These are phyloP conservation scores for Botryotinia narcissicola DNA, from an alignment of 2,329 filamentous ascomycete genomes.

Conservation along the genomic window DNA sequence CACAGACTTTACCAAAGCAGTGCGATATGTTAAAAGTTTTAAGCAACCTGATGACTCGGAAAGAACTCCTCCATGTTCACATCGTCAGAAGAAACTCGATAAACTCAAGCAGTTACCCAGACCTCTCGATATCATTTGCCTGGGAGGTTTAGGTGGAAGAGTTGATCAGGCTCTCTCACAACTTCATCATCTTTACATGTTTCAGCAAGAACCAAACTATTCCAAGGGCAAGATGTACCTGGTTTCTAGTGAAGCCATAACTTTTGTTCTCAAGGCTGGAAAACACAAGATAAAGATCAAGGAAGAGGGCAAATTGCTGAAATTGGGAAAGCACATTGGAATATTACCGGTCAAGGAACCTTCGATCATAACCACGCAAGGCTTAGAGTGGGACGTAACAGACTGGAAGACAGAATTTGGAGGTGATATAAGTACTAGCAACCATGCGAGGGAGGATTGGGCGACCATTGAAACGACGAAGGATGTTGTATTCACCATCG, in stretches of 20 bases:
- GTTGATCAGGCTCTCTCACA: slow-evolving; percentile 91
- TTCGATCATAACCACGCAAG: slow-evolving; percentile 72
- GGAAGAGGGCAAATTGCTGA: slow-evolving; percentile 23
- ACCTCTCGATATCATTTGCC: slow-evolving; percentile 65
- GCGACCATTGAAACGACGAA: slow-evolving; percentile 62
- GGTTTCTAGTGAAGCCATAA: slow-evolving; percentile 74
- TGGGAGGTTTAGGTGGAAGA: slow-evolving; percentile 84
- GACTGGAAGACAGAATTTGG: slow-evolving; percentile 78
- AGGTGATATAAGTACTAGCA: slow-evolving; percentile 74
- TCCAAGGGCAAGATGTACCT: slow-evolving; percentile 68
- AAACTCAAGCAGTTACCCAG: slow-evolving; percentile 27
- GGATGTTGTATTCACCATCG: slow-evolving; percentile 73
- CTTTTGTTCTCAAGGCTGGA: slow-evolving; percentile 73
- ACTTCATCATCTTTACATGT: slow-evolving; percentile 77
- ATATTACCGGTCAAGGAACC: slow-evolving; percentile 82
- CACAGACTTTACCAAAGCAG: slow-evolving; percentile 88
- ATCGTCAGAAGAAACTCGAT: slow-evolving; percentile 7
- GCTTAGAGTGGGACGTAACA: slow-evolving; percentile 86
- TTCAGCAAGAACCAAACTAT: slow-evolving; percentile 49
- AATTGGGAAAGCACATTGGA: slow-evolving; percentile 69
- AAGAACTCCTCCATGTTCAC: not conserved
- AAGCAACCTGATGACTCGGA: slow-evolving; percentile 19
- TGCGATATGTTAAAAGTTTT: slow-evolving; percentile 50
- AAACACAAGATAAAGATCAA: slow-evolving; percentile 64
- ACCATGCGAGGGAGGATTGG: slow-evolving; percentile 63